Conservation (phyloP, 2,329 filamentous ascomycete genomes). For the Pseudocercospora crystallina region DNA sequence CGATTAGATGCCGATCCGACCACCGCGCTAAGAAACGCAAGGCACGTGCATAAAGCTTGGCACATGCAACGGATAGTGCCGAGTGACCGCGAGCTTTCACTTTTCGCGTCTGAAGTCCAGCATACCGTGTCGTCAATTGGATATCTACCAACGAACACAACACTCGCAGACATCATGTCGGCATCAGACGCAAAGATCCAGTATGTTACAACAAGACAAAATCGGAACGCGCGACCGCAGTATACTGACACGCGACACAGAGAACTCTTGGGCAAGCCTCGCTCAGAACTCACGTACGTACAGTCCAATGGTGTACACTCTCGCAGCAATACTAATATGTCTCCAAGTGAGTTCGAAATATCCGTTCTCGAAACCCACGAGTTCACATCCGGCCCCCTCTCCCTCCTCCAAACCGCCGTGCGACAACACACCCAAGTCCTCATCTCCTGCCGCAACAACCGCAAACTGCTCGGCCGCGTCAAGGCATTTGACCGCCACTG, state of each 20-base stretch:
- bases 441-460: conserved; percentile 96
- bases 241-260: conserved; percentile 44
- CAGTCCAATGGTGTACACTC: conserved; percentile 11
- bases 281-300: conserved; percentile 85
- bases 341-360: conserved; percentile 80
- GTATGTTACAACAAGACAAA: neutral
- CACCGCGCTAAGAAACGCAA: too few species aligned
- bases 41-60: too few species aligned
- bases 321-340: conserved; percentile 5
- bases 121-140: too few species aligned
- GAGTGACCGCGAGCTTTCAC: too few species aligned
- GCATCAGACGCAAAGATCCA: conserved; percentile 20
- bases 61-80: too few species aligned
- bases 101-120: too few species aligned
- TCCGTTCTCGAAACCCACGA: conserved; percentile 78
- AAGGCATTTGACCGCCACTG: conserved; percentile 99
- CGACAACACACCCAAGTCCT: conserved; percentile 93
- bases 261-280: conserved; percentile 85
- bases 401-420: conserved; percentile 94
- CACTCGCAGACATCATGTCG: conserved; percentile 1
- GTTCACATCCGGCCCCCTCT: conserved; percentile 77
- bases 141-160: neutral
- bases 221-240: too few species aligned
- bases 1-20: too few species aligned
- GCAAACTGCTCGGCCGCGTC: conserved; percentile 93